These are phyloP conservation scores for Zymoseptoria crescenta DNA, from an alignment of 2,329 filamentous ascomycete genomes.

Conservation along the genomic window DNA sequence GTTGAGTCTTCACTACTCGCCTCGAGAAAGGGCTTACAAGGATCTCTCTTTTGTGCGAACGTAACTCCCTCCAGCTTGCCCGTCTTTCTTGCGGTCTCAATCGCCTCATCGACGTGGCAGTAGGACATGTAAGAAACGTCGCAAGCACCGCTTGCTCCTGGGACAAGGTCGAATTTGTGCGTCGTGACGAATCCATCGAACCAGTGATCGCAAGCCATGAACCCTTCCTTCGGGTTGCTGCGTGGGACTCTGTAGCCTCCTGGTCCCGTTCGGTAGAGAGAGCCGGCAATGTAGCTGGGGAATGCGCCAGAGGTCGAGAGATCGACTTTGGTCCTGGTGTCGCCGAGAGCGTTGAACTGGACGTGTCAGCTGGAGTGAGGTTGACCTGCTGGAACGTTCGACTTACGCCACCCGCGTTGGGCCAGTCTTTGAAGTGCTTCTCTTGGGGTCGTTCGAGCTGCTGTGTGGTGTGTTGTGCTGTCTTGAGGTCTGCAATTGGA, in stretches of 20 bases:
- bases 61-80: constrained; percentile 51
- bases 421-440: background rate
- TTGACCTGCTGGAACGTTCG: background rate
- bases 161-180: constrained; percentile 63
- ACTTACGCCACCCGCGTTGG: background rate
- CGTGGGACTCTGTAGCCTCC: constrained; percentile 50
- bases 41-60: constrained; percentile 66
- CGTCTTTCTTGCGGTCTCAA: constrained; percentile 52
- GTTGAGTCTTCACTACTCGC: background rate
- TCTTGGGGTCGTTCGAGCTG: background rate
- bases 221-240: constrained; percentile 50
- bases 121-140: constrained; percentile 64
- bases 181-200: constrained; percentile 69
- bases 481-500: background rate
- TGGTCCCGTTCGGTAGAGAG: constrained; percentile 67
- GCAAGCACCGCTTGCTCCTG: constrained; percentile 27
- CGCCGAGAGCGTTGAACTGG: constrained; percentile 4
- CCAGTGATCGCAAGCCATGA: constrained; percentile 63
- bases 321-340: constrained; percentile 34
- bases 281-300: constrained; percentile 62
- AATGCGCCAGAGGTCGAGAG: constrained; percentile 59
- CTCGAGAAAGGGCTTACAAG: constrained; percentile 54
- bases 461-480: background rate
- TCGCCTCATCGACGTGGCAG: constrained; percentile 55
- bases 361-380: background rate